These are phyloP conservation scores for Cercospora zeina DNA, from an alignment of 2,329 filamentous ascomycete species.

Conservation along the genomic window DNA sequence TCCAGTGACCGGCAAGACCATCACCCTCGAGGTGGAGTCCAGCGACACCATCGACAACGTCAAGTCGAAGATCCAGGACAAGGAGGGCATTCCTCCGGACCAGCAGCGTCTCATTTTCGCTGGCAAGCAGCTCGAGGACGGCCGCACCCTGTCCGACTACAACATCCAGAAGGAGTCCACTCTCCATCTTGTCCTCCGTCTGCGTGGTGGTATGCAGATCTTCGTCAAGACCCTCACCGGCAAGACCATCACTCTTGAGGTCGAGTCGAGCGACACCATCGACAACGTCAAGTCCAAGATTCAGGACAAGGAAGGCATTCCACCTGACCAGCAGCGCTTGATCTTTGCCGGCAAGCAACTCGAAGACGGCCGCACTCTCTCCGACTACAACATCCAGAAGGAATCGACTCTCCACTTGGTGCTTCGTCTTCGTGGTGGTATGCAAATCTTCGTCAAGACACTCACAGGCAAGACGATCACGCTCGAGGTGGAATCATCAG, in stretches of 20 bases:
- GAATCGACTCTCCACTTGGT: slow-evolving; percentile 98
- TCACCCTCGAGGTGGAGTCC: slow-evolving; percentile 66
- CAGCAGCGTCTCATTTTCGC: slow-evolving; percentile 96
- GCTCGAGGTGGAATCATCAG: slow-evolving; percentile 99
- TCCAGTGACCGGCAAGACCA: slow-evolving; percentile 66
- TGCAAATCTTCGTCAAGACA: slow-evolving; percentile 62
- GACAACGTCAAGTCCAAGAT: slow-evolving; percentile 99
- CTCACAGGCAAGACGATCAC: slow-evolving; percentile 99
- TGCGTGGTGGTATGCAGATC: slow-evolving; percentile 69
- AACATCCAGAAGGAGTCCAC: slow-evolving; percentile 80
- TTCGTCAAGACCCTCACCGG: slow-evolving; percentile 99
- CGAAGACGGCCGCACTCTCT: slow-evolving; percentile 94
- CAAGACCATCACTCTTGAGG: slow-evolving; percentile 99
- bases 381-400: slow-evolving; percentile 99
- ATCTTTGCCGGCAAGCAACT: slow-evolving; percentile 99
- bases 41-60: slow-evolving; percentile 95
- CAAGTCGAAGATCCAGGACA: slow-evolving; percentile 96
- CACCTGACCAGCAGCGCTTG: slow-evolving; percentile 95
- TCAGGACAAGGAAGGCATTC: slow-evolving; percentile 99
- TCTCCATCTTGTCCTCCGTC: slow-evolving; percentile 64
- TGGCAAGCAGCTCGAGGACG: slow-evolving; percentile 94
- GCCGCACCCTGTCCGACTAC: slow-evolving; percentile 86
- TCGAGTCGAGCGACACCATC: slow-evolving; percentile 98
- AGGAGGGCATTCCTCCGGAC: slow-evolving; percentile 94
- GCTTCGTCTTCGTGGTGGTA: slow-evolving; percentile 95